Percentiles rank a stretch among this genome's conserved stretches.
phyloP scores from a whole-genome alignment of 208 protist species.

The Leishmania braziliensis region DNA sequence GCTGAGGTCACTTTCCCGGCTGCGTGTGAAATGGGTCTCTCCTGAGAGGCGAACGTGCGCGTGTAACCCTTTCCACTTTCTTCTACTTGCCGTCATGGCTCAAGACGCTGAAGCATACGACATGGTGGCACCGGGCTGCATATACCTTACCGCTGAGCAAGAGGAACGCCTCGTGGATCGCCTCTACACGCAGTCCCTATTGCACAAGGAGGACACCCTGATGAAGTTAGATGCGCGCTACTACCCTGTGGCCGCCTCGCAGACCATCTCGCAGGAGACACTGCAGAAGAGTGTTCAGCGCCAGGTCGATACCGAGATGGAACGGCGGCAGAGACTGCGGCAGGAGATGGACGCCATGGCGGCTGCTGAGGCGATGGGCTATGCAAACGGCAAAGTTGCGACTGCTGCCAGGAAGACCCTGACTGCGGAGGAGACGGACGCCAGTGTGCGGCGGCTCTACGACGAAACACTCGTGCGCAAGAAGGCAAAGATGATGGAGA shows the following conservation, averaged over 20 bases:
- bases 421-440: conserved; percentile 37
- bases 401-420: conserved; percentile 17
- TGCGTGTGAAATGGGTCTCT: neutral
- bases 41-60: neutral
- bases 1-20: neutral
- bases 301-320: conserved; percentile 83
- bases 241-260: conserved; percentile 60
- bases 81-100: neutral
- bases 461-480: conserved; percentile 61
- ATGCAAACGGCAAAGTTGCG: conserved; percentile 1
- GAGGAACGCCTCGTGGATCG: conserved; percentile 64
- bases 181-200: conserved; percentile 69
- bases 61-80: neutral
- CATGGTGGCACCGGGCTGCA: neutral
- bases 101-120: neutral
- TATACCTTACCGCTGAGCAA: conserved; percentile 47
- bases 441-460: conserved; percentile 71
- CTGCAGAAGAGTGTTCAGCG: conserved; percentile 74
- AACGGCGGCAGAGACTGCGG: conserved; percentile 41
- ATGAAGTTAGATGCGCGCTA: conserved; percentile 69
- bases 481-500: conserved; percentile 65
- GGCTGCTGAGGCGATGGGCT: conserved; percentile 8
- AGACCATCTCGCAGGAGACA: conserved; percentile 50
- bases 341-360: conserved; percentile 42
- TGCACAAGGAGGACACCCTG: conserved; percentile 46